These are phyloP conservation scores for Smallanthus sonchifolius DNA, from an alignment of 129 eudicot species.

Conservation along the genomic window DNA sequence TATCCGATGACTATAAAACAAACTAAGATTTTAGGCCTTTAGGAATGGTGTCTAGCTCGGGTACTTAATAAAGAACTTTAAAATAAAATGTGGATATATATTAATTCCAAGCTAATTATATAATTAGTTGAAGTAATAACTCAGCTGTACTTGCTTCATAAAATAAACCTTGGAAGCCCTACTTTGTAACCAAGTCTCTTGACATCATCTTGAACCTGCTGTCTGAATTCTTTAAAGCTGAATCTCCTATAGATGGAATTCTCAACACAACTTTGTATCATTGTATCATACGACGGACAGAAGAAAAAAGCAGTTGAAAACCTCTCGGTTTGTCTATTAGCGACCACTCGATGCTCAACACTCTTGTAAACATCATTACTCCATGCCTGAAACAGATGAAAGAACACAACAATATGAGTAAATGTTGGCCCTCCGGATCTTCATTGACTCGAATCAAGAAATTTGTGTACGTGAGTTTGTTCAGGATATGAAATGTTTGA, in stretches of 20 bases:
- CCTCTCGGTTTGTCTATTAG: conserved; percentile 52
- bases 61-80: neutral
- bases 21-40: neutral
- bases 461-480: no score
- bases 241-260: conserved; percentile 55
- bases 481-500: no score
- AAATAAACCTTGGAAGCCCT: conserved; percentile 66
- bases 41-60: neutral
- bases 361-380: conserved; percentile 81
- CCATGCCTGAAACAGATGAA: conserved; percentile 63
- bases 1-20: neutral
- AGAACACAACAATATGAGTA: no score
- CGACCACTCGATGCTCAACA: conserved; percentile 70
- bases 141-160: conserved; percentile 10
- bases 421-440: no score
- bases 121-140: neutral
- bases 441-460: no score
- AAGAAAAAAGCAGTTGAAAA: conserved; percentile 79
- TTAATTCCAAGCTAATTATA: conserved; percentile 3
- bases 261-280: conserved; percentile 49
- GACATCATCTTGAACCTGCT: conserved; percentile 80
- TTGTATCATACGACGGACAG: conserved; percentile 68
- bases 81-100: neutral
- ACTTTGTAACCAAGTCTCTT: conserved; percentile 50
- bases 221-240: conserved; percentile 66